Evolutionary conservation across 2,329 filamentous ascomycete genomes (phyloP).

Genomic region (Trichophyton rubrum): DNA sequence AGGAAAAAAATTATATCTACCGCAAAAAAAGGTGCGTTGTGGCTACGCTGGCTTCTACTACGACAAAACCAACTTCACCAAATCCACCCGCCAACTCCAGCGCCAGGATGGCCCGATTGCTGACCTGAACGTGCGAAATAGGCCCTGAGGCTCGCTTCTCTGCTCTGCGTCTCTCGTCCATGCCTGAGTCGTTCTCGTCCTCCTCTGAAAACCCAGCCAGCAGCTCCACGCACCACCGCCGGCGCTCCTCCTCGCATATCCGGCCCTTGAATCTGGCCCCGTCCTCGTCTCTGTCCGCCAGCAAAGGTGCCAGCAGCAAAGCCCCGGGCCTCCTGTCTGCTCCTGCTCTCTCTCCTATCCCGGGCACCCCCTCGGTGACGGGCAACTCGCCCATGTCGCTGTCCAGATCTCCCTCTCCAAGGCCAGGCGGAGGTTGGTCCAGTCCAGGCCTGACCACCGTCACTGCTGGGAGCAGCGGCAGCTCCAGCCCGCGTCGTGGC

Average conservation of each 20-base stretch:
- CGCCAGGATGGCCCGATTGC: background rate
- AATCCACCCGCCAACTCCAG: background rate
- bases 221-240: slow-evolving; percentile 10
- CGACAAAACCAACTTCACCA: background rate
- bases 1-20: background rate
- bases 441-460: slow-evolving; percentile 65
- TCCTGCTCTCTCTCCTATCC: slow-evolving; percentile 40
- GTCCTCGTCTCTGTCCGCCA: slow-evolving; percentile 1
- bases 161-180: background rate
- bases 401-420: slow-evolving; percentile 77
- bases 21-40: background rate
- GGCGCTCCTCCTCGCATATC: slow-evolving; percentile 9
- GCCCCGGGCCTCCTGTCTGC: slow-evolving; percentile 16
- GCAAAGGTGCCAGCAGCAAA: slow-evolving; percentile 10
- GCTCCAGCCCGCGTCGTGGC: slow-evolving; percentile 47
- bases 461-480: slow-evolving; percentile 42
- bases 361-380: slow-evolving; percentile 47
- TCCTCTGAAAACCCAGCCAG: slow-evolving; percentile 4
- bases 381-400: slow-evolving; percentile 56
- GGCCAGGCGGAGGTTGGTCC: slow-evolving; percentile 75
- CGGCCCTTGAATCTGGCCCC: slow-evolving; percentile 8
- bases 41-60: background rate
- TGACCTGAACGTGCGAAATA: too few species aligned
- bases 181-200: slow-evolving; percentile 6
- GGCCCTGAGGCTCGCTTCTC: background rate